These are phyloP conservation scores for Aspergillus sp. DNA, from an alignment of 2,329 filamentous ascomycete genomes.

Conservation along the genomic window DNA sequence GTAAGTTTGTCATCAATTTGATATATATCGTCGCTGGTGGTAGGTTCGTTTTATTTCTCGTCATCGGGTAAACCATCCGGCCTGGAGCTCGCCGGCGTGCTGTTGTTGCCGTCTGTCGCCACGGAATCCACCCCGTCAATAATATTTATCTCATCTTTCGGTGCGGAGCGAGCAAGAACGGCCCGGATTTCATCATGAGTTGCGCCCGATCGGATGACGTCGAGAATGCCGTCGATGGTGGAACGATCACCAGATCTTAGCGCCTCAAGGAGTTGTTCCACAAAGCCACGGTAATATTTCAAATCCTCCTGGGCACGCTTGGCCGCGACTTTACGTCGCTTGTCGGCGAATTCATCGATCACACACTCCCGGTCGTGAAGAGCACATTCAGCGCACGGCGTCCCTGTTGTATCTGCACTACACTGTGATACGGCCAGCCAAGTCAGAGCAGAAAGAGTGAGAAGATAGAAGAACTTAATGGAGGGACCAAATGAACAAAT, in stretches of 20 bases:
- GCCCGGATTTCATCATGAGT: conserved; percentile 20
- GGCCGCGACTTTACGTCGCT: conserved; percentile 38
- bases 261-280: conserved; percentile 30
- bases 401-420: conserved; percentile 25
- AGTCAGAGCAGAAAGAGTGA: conserved; percentile 13
- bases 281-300: conserved; percentile 27
- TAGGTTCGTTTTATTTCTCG: neutral
- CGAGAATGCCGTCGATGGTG: conserved; percentile 27
- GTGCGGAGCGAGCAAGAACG: conserved; percentile 3
- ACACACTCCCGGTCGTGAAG: conserved; percentile 36
- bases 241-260: conserved; percentile 26
- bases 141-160: neutral
- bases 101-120: neutral
- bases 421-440: conserved; percentile 27
- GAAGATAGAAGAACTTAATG: conserved; percentile 7
- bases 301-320: conserved; percentile 34
- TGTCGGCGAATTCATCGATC: conserved; percentile 38
- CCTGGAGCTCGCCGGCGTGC: neutral
- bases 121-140: neutral
- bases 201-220: conserved; percentile 30
- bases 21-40: neutral
- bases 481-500: neutral
- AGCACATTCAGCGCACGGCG: conserved; percentile 37
- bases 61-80: neutral
- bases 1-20: neutral